These are phyloP conservation scores for Candida ponderosae DNA, from an alignment of 805 yeast genomes.

Conservation along the genomic window DNA sequence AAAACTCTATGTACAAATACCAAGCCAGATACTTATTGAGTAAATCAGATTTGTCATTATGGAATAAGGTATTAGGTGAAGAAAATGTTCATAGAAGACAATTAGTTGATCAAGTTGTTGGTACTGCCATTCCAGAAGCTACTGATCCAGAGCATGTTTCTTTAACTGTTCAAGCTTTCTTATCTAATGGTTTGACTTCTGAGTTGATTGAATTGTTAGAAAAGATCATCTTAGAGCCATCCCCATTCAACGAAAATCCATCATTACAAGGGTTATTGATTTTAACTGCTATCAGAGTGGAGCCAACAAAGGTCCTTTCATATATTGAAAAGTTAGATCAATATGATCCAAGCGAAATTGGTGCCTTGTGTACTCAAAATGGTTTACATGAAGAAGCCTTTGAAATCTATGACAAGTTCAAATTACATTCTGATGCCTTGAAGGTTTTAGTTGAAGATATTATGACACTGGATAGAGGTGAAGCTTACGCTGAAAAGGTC, in stretches of 20 bases:
- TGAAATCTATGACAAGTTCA: slow-evolving; percentile 82
- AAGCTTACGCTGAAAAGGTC: slow-evolving; percentile 82
- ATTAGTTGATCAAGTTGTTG: slow-evolving; percentile 87
- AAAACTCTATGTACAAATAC: slow-evolving; percentile 95
- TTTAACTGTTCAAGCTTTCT: slow-evolving; percentile 87
- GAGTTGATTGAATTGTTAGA: slow-evolving; percentile 93
- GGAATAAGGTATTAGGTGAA: slow-evolving; percentile 69
- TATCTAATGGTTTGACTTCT: slow-evolving; percentile 88
- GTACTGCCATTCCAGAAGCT: slow-evolving; percentile 92
- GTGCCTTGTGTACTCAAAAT: slow-evolving; percentile 83
- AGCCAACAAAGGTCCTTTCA: slow-evolving; percentile 71
- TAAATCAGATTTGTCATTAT: slow-evolving; percentile 78
- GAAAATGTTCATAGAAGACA: slow-evolving; percentile 86
- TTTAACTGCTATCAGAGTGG: slow-evolving; percentile 94
- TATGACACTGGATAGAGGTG: slow-evolving; percentile 92
- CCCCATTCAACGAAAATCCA: slow-evolving; percentile 93
- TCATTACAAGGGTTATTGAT: slow-evolving; percentile 89
- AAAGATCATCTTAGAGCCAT: slow-evolving; percentile 93
- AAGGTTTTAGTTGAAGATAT: slow-evolving; percentile 87
- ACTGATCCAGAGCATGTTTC: slow-evolving; percentile 92
- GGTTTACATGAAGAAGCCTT: slow-evolving; percentile 90
- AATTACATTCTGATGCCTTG: slow-evolving; percentile 71
- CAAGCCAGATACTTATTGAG: slow-evolving; percentile 93
- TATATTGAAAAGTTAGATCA: slow-evolving; percentile 87
- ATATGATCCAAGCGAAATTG: slow-evolving; percentile 90